Base-by-base conservation (phyloP, 1,139 yeast species). In the Yamadazyma siamensis region DNA sequence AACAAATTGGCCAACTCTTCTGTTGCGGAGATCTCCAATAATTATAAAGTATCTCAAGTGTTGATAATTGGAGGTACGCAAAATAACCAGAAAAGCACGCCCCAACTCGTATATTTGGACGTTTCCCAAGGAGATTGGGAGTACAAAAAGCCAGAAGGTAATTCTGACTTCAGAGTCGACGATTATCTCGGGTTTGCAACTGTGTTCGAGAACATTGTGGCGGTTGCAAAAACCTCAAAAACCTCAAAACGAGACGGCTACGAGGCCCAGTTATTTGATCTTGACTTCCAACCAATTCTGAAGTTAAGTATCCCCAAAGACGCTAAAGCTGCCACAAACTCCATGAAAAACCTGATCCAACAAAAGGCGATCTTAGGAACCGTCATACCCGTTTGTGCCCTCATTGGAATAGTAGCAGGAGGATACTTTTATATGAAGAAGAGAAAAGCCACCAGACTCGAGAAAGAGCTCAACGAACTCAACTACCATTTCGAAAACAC, bases 131-230 rank as follows among this genome's bases (percentile, higher is more conserved):
- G 60, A 38, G 47, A 48, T 25, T 67, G 72, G 72, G 25, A 31
- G 10, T 67, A 35, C 28, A 26, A 68, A 63, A 38, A 49, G 1
- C 36, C 57, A 2, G 36, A 43, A 13, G 10, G 9, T 18, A 30
- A 40, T 11, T 27, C 18, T 7, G 47, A 41, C 15, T 52, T 59
- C 14, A 47, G 61, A 13, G 28, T 56, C 7, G 41, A 42, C 20
- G 55, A 56, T 16, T 51, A 62, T 14, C 31, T 59, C 12, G 75
- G 75, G 1, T 71, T 71, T 3, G 70, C 66, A 2, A 58, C 72
- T 10, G 55, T 70, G 10, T 70, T 66, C 43, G 58, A 67, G 25
- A 65, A 72, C 3, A 49, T 70, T 28, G 54, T 69, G 2, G 53
- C 61, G 1, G 31, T 40, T 10, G 5, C 44, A 27, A n/a, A n/a